phyloP scores from a whole-genome alignment of 805 yeast genomes.

The Spathaspora passalidarum region DNA sequence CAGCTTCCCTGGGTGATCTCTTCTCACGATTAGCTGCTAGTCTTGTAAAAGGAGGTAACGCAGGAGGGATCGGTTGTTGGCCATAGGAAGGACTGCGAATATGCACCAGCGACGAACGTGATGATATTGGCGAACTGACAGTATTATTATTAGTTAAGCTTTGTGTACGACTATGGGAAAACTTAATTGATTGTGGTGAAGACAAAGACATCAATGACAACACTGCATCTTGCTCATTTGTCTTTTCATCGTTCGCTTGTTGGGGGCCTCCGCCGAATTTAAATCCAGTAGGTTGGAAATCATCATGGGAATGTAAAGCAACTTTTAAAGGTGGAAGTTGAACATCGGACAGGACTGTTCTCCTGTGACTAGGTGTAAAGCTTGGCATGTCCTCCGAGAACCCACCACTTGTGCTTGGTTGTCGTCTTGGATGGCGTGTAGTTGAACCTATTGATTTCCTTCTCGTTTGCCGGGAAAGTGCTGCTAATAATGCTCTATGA shows the following conservation, averaged over 20 bases:
- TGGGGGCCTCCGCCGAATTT: background rate
- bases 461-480: conserved; percentile 29
- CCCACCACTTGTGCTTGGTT: background rate
- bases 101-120: conserved; percentile 23
- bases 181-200: conserved; percentile 42
- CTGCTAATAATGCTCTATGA: conserved; percentile 42
- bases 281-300: conserved; percentile 3
- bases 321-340: conserved; percentile 30
- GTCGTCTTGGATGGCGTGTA: conserved; percentile 4
- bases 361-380: background rate
- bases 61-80: conserved; percentile 9
- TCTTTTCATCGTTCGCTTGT: conserved; percentile 11
- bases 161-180: conserved; percentile 26
- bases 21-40: conserved; percentile 10
- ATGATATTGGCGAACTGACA: conserved; percentile 13
- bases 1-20: conserved; percentile 4
- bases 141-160: conserved; percentile 26
- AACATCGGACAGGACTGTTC: conserved; percentile 5
- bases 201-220: conserved; percentile 54
- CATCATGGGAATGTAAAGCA: conserved; percentile 13
- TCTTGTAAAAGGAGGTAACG: conserved; percentile 30
- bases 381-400: background rate
- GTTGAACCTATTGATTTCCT: conserved; percentile 15
- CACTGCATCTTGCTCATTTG: conserved; percentile 53
- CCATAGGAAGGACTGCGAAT: conserved; percentile 11